A percentile compares a stretch with the other conserved stretches of the same genome.
These are phyloP conservation scores for Hymenoscyphus repandus DNA, from an alignment of 2,329 filamentous ascomycete species.

Conservation along the genomic window DNA sequence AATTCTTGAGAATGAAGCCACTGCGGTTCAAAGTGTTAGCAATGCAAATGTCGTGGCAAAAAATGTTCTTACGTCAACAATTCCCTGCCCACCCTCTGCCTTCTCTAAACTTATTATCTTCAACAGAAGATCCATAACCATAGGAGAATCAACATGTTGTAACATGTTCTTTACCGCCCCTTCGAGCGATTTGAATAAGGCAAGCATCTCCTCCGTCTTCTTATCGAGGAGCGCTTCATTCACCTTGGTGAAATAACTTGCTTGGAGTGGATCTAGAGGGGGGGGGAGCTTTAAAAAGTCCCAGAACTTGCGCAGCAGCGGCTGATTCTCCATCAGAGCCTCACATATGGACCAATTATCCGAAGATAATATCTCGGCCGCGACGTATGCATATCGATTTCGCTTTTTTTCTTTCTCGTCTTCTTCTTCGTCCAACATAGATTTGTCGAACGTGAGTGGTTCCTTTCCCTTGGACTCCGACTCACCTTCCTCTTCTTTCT, in stretches of 20 bases:
- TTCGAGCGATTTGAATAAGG: slow-evolving; percentile 78
- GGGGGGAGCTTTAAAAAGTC: slow-evolving; percentile 77
- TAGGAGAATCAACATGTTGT: slow-evolving; percentile 91
- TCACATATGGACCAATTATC: slow-evolving; percentile 97
- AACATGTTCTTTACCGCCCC: slow-evolving; percentile 80
- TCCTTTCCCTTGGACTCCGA: slow-evolving; percentile 36
- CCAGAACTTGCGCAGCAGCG: slow-evolving; percentile 82
- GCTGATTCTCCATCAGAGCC: slow-evolving; percentile 78
- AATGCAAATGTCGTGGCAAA: neutral
- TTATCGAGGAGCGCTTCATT: slow-evolving; percentile 97
- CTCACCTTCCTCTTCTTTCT: slow-evolving; percentile 44
- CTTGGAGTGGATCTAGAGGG: slow-evolving; percentile 86
- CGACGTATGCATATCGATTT: slow-evolving; percentile 88
- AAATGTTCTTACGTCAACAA: slow-evolving; percentile 70
- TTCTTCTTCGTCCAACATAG: slow-evolving; percentile 44
- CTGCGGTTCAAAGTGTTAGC: slow-evolving; percentile 38
- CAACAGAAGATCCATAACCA: slow-evolving; percentile 95
- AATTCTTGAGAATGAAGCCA: slow-evolving; percentile 90
- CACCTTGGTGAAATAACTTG: slow-evolving; percentile 97
- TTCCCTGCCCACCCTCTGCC: slow-evolving; percentile 81
- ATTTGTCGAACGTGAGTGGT: slow-evolving; percentile 45
- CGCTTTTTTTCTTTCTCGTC: slow-evolving; percentile 87
- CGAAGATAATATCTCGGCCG: slow-evolving; percentile 88
- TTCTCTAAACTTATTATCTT: slow-evolving; percentile 98
- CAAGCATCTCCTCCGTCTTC: slow-evolving; percentile 96